Percentiles rank a stretch among this genome's conserved stretches.
Evolutionary conservation across 345 rosid genomes (phyloP).

Genomic region (Syzygium oleosum): DNA sequence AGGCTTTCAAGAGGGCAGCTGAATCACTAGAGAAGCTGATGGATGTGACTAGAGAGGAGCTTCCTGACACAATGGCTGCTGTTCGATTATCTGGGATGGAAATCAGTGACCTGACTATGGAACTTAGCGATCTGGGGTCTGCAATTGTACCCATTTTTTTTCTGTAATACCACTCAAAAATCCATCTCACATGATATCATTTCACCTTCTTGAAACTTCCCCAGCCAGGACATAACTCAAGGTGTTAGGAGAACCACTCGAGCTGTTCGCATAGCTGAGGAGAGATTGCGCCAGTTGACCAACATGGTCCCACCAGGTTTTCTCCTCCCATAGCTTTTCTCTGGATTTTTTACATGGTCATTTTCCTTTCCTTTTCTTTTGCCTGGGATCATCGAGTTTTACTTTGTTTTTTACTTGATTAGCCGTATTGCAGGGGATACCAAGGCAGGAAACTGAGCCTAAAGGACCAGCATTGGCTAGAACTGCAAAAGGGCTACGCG

Average conservation of each 20-base stretch:
- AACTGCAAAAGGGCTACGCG: conserved; percentile 42
- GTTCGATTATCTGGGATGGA: conserved; percentile 89
- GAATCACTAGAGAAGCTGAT: conserved; percentile 79
- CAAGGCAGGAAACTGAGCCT: conserved; percentile 19
- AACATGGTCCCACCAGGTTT: conserved; percentile 38
- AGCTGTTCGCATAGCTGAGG: conserved; percentile 81
- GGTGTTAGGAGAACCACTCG: conserved; percentile 74
- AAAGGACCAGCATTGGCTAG: conserved; percentile 46
- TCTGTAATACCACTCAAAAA: background rate
- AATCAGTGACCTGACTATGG: conserved; percentile 86
- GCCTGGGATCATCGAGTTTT: conserved; percentile 19
- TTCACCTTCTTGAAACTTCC: background rate
- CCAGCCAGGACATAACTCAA: conserved; percentile 75
- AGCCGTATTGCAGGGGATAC: conserved; percentile 64
- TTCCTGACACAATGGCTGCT: conserved; percentile 94
- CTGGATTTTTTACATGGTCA: conserved; percentile 1
- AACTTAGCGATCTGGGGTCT: conserved; percentile 87
- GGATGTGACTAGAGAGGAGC: conserved; percentile 84
- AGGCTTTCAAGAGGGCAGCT: conserved; percentile 87
- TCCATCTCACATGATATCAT: background rate
- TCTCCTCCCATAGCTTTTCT: background rate
- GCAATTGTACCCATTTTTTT: conserved; percentile 3
- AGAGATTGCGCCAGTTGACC: conserved; percentile 55
- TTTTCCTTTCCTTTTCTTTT: background rate
- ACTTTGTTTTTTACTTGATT: conserved; percentile 47